Evolutionary conservation across 257 asterid species (phyloP).

Genomic region (Prunella vulgaris): DNA sequence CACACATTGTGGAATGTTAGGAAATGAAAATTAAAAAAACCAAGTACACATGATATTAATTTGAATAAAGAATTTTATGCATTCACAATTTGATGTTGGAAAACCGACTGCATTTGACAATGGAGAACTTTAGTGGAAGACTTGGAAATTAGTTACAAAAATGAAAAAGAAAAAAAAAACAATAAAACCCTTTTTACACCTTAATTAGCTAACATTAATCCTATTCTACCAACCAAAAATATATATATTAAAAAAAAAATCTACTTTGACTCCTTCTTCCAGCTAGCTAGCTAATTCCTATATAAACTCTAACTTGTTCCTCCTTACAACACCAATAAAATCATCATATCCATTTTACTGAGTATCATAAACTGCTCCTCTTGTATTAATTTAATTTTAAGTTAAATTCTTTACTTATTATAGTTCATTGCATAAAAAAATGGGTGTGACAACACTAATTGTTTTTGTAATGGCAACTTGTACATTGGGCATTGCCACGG

Average conservation of each 20-base stretch:
- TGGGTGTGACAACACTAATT: constrained; percentile 25
- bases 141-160: background rate
- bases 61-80: background rate
- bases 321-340: constrained; percentile 16
- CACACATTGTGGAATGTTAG: too few relatives aligned
- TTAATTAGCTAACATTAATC: constrained; percentile 25
- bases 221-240: background rate
- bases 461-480: constrained; percentile 19
- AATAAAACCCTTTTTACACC: background rate
- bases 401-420: background rate
- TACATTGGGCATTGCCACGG: constrained; percentile 30
- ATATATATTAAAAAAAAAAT: too few relatives aligned
- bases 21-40: too few relatives aligned
- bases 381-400: background rate
- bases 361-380: too few relatives aligned
- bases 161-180: background rate
- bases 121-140: background rate
- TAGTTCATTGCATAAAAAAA: background rate
- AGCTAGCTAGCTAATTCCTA: background rate
- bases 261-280: too few relatives aligned
- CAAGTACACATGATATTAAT: too few relatives aligned
- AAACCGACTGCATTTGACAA: background rate
- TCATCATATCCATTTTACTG: background rate
- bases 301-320: constrained; percentile 20
- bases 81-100: background rate